These are phyloP conservation scores for Phialemoniopsis sp. DNA, from an alignment of 2,329 filamentous ascomycete species.

Conservation along the genomic window DNA sequence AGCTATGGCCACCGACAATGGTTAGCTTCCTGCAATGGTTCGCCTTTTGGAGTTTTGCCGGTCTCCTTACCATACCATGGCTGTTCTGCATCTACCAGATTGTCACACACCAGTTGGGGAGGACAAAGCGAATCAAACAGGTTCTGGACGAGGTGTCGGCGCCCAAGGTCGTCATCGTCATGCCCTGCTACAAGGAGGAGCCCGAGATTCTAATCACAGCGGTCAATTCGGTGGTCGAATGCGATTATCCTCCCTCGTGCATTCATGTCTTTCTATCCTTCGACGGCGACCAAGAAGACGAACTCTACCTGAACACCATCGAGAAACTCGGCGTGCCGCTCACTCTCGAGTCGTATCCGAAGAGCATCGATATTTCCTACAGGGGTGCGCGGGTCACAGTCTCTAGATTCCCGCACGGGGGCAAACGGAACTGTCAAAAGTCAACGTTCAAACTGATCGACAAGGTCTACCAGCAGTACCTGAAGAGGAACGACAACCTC, in stretches of 20 bases:
- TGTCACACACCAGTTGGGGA: constrained; percentile 80
- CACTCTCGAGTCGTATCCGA: constrained; percentile 73
- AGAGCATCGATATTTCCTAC: constrained; percentile 87
- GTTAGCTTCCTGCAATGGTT: constrained; percentile 84
- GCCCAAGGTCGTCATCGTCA: constrained; percentile 91
- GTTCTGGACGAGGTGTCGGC: constrained; percentile 80
- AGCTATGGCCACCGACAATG: constrained; percentile 66
- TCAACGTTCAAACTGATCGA: constrained; percentile 90
- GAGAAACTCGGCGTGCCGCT: constrained; percentile 79
- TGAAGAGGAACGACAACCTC: constrained; percentile 83
- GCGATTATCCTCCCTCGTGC: constrained; percentile 88
- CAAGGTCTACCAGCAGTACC: constrained; percentile 82
- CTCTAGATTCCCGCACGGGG: constrained; percentile 87
- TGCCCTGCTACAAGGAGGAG: constrained; percentile 94
- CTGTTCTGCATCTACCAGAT: constrained; percentile 90
- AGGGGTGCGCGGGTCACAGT: constrained; percentile 80
- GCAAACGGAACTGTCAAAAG: constrained; percentile 93
- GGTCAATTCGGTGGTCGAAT: constrained; percentile 86
- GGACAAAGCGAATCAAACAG: constrained; percentile 76
- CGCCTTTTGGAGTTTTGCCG: constrained; percentile 89
- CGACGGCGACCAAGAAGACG: constrained; percentile 84
- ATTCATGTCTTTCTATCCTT: constrained; percentile 95
- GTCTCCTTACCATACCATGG: constrained; percentile 83
- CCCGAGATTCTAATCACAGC: constrained; percentile 80
- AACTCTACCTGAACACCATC: constrained; percentile 83